phyloP scores from a whole-genome alignment of 1,284 basidiomycete genomes.

The Cryptococcus neoformans region DNA sequence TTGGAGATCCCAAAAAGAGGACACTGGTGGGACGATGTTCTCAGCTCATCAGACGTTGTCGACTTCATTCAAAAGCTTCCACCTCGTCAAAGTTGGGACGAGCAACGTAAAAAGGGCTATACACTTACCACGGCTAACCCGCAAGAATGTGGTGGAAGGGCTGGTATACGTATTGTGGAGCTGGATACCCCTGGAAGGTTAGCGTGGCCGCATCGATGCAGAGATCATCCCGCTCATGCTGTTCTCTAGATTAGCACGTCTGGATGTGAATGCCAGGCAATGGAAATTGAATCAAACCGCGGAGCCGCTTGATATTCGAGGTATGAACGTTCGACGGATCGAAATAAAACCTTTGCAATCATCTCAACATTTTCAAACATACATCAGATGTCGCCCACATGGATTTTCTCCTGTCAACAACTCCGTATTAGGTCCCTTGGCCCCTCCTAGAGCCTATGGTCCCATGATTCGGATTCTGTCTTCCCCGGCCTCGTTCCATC shows the following conservation, averaged over 20 bases:
- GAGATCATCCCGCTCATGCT: background rate
- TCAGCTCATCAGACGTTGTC: conserved; percentile 36
- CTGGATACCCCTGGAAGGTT: conserved; percentile 44
- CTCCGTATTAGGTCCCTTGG: background rate
- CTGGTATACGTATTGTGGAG: conserved; percentile 47
- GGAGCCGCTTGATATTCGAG: conserved; percentile 22
- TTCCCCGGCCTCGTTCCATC: conserved; percentile 54
- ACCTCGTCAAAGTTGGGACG: conserved; percentile 12
- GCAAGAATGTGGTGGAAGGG: conserved; percentile 44
- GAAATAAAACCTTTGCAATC: conserved; percentile 4
- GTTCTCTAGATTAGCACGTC: conserved; percentile 25
- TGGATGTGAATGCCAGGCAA: conserved; percentile 39
- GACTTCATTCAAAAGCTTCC: conserved; percentile 30
- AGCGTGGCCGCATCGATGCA: conserved; percentile 1
- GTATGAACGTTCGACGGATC: conserved; percentile 36
- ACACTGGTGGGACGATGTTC: conserved; percentile 50
- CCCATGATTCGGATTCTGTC: conserved; percentile 64
- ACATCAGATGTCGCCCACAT: background rate
- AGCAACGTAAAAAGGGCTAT: conserved; percentile 31
- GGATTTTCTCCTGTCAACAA: background rate
- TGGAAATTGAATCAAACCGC: conserved; percentile 18
- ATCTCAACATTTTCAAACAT: background rate
- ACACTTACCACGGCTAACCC: conserved; percentile 49
- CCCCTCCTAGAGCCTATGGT: conserved; percentile 51
- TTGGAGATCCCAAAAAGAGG: conserved; percentile 40